Base-by-base conservation (phyloP, 352 stramenopile genomes). In the Pythium volutum region DNA sequence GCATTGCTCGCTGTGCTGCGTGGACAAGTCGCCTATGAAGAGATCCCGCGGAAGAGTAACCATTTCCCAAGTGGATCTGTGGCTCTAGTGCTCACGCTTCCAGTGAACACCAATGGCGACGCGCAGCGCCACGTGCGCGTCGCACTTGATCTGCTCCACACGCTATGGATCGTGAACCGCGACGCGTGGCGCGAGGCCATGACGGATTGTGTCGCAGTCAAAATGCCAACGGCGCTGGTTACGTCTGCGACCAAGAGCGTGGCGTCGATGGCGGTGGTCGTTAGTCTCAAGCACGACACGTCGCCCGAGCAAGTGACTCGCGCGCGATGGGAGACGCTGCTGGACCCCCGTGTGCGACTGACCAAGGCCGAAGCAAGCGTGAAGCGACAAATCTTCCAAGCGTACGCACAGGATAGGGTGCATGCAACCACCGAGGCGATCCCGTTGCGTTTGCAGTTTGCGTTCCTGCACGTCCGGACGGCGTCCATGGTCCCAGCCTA, bases 261-360 rank as follows among this genome's bases (percentile, higher is more conserved):
- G 4, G 38, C 54, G 10, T 16, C 38, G 10, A 36, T 55, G 16
- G 22, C 31, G 23, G 31, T 67, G 20, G 59, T 61, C 15, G 22
- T 65, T 25, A 54, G 49, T 42, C 9, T 65, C 39, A 56, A 65
- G 39, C 50, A 65, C 46, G 58, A 65, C 58, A 65, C 59, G 41
- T 65, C 59, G 34, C 38, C 50, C 22, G 54, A 49, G 58, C 58
- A 65, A 27, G 5, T 65, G 22, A 47, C 45, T n/a, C 5, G 22
- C 3, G 29, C 27, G 22, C 58, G 58, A 12, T 65, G 58, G 58
- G 38, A 20, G 14, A 41, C 36, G 42, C 50, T 65, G 23, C 29
- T 65, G 18, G 12, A 47, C 11, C 27, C 49, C 10, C 0, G 23
- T 2, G 41, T 34, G 12, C 26, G 9, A 4, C 27, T 65, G 1